Percentiles rank a stretch among this genome's conserved stretches.
These are phyloP conservation scores for Alnus rubra DNA, from an alignment of 306 rosid species.

Conservation along the genomic window DNA sequence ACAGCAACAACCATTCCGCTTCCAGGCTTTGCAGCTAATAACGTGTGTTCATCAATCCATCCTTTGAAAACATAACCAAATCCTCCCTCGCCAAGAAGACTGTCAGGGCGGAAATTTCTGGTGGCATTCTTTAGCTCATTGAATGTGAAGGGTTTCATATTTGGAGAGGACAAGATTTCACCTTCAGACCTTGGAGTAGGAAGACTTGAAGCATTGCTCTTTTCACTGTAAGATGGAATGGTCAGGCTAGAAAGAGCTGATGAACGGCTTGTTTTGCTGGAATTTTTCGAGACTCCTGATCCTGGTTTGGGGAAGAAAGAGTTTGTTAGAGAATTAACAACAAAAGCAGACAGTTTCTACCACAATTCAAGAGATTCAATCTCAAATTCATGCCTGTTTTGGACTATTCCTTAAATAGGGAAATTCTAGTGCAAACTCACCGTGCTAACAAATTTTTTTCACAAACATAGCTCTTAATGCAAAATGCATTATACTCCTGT, in stretches of 20 bases:
- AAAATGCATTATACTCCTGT: neutral
- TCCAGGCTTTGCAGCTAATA: constrained; percentile 70
- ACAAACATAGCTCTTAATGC: neutral
- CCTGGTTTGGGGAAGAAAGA: constrained; percentile 23
- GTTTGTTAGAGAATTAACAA: constrained; percentile 22
- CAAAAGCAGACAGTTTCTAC: neutral
- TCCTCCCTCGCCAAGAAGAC: constrained; percentile 96
- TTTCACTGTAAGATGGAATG: constrained; percentile 51
- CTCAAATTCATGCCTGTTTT: constrained; percentile 2
- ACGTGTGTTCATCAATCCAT: constrained; percentile 74
- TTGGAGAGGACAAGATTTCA: constrained; percentile 79
- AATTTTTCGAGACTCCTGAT: constrained; percentile 49
- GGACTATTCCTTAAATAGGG: neutral
- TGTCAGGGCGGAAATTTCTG: constrained; percentile 76
- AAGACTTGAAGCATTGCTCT: constrained; percentile 55
- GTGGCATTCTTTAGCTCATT: constrained; percentile 85
- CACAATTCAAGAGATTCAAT: constrained; percentile 16
- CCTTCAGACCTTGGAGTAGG: constrained; percentile 87
- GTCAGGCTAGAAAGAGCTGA: constrained; percentile 49
- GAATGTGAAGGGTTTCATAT: constrained; percentile 70
- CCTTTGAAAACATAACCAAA: constrained; percentile 94
- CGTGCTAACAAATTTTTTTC: neutral
- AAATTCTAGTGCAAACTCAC: neutral
- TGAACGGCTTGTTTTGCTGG: constrained; percentile 51
- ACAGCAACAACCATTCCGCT: constrained; percentile 90